phyloP scores from a whole-genome alignment of 352 stramenopile genomes.

The Pythium oligandrum region DNA sequence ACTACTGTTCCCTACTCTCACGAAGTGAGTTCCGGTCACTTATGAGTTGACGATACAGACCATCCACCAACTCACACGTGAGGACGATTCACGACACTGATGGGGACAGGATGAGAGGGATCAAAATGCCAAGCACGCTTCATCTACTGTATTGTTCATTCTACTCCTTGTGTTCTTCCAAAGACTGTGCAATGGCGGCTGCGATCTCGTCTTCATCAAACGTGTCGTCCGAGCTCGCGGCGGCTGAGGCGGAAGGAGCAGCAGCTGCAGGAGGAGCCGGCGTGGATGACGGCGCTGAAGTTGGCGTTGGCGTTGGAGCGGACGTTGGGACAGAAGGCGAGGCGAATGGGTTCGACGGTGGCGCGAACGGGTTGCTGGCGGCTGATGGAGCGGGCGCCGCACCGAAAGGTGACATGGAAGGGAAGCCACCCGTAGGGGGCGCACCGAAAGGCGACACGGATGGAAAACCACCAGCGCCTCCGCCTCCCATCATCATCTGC shows the following conservation, averaged over 20 bases:
- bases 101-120: too few relatives aligned
- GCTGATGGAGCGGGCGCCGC: slow-evolving; percentile 1
- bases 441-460: slow-evolving; percentile 24
- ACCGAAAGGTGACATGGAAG: slow-evolving; percentile 24
- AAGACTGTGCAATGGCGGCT: slow-evolving; percentile 64
- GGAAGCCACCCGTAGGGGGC: slow-evolving; percentile 6
- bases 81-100: too few relatives aligned
- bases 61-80: too few relatives aligned
- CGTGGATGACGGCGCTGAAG: slow-evolving; percentile 6
- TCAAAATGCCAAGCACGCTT: too few relatives aligned
- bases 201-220: slow-evolving; percentile 82
- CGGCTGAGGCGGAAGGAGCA: slow-evolving; percentile 1
- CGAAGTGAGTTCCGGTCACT: too few relatives aligned
- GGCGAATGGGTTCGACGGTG: slow-evolving; percentile 26
- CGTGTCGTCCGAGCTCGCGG: slow-evolving; percentile 7
- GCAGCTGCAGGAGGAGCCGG: slow-evolving; percentile 5
- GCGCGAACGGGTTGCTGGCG: slow-evolving; percentile 35
- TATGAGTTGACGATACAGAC: too few relatives aligned
- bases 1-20: too few relatives aligned
- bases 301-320: slow-evolving; percentile 8
- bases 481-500: slow-evolving; percentile 49
- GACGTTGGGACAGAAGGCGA: slow-evolving; percentile 16
- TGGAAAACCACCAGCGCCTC: slow-evolving; percentile 9
- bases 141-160: too few relatives aligned
- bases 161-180: slow-evolving; percentile 55